Conservation (phyloP, 306 rosid genomes). For the Prinsepia uniflora region DNA sequence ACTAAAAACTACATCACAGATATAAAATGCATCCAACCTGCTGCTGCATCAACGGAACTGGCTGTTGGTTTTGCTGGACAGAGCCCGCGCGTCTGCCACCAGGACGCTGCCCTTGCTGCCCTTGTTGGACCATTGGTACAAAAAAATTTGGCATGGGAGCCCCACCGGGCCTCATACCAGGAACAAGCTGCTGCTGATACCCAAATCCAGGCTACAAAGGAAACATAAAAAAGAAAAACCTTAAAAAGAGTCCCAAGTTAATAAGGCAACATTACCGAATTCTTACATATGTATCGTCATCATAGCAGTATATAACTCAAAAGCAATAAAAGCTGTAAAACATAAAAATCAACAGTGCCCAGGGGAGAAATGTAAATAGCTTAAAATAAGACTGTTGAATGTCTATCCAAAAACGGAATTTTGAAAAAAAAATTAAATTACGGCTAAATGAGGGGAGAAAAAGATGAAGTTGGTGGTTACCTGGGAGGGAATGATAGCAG, state of each 20-base stretch:
- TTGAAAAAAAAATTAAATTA: neutral
- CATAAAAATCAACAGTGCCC: neutral
- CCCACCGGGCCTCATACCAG: constrained; percentile 98
- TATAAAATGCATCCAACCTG: constrained; percentile 46
- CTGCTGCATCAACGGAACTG: constrained; percentile 86
- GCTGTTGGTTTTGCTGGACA: constrained; percentile 83
- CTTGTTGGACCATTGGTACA: constrained; percentile 97
- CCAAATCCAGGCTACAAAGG: constrained; percentile 84
- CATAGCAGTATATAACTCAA: neutral
- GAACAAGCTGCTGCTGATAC: constrained; percentile 96
- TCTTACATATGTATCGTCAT: neutral
- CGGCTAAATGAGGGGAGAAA: neutral
- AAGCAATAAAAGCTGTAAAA: neutral
- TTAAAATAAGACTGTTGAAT: neutral
- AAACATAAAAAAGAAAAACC: neutral
- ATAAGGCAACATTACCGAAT: constrained; percentile 6
- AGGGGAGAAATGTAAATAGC: neutral
- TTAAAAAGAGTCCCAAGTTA: neutral
- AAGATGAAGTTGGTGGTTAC: constrained; percentile 28
- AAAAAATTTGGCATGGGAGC: constrained; percentile 93
- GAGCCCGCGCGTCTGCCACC: constrained; percentile 92
- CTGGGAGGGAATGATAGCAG: constrained; percentile 97
- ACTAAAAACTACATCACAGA: neutral
- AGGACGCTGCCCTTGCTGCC: constrained; percentile 92
- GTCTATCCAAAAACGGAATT: neutral